Base-by-base conservation (phyloP, 2,329 filamentous ascomycete species). In the Didymella segeticola region DNA sequence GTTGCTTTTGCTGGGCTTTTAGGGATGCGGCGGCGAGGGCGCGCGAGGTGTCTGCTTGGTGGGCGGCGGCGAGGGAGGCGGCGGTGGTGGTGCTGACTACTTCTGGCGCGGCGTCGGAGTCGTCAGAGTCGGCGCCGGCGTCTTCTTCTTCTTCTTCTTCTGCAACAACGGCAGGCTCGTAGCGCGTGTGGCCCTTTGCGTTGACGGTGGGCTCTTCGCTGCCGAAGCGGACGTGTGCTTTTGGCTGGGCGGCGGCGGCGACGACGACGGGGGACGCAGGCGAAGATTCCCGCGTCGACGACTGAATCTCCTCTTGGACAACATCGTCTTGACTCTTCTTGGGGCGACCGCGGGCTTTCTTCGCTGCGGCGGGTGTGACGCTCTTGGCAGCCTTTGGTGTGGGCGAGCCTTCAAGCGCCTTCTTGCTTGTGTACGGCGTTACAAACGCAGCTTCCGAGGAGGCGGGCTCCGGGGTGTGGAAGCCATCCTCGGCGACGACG, bases 21-120 rank as follows among this genome's bases (percentile, higher is more conserved):
- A 63, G 64, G 54, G 69, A 59, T 37, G 70, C 65, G 2, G 68
- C 71, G 41, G 64, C 53, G 27, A 57, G 58, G 3, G 71, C 73
- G 17, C 68, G 69, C 10, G 53, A 48, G 2, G 72, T 66, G 29
- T 73, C 71, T 43, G 66, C 64, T 34, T 68, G 62, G 19, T 63
- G 56, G 7, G 67, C 66, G 36, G 64, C 61, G 11, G 65, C 65
- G 54, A 69, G 67, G 3, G 64, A 61, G 14, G 63, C 57, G 5
- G 72, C 73, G 5, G 67, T 60, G 1, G 67, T 66, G 17, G 68
- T 67, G 8, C 70, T 73, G 43, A 75, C 65, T 12, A 69, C 63
- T 43, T 76, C 75, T n/a, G 74, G 73, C 6, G 72, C 73, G 56
- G 75, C 72, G 49, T 75, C 74, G 0, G 72, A 71, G 57, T 74